Percentiles rank a stretch among this genome's conserved stretches.
These are phyloP conservation scores for Cladorrhinum sp. DNA, from an alignment of 2,329 filamentous ascomycete genomes.

Conservation along the genomic window DNA sequence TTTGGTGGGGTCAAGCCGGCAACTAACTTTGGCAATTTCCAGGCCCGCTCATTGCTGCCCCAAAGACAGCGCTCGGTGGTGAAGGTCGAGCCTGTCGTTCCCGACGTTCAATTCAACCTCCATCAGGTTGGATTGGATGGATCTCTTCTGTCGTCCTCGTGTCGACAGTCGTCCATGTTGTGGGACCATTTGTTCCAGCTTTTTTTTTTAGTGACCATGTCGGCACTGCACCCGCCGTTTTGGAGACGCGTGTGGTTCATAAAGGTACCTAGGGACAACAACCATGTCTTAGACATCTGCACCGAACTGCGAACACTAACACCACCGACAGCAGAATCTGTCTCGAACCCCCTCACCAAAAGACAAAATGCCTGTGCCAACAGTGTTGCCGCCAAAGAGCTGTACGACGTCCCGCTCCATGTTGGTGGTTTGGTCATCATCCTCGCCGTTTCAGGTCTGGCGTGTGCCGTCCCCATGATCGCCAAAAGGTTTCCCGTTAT, in stretches of 20 bases:
- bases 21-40: background rate
- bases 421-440: slow-evolving; percentile 55
- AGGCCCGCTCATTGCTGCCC: slow-evolving; percentile 22
- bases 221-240: background rate
- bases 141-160: slow-evolving; percentile 40
- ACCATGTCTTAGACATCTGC: background rate
- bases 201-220: slow-evolving; percentile 2
- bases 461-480: slow-evolving; percentile 53
- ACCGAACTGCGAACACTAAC: slow-evolving; percentile 2
- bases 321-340: background rate
- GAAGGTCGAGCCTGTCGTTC: slow-evolving; percentile 38
- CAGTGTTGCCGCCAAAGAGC: slow-evolving; percentile 32
- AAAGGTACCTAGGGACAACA: background rate
- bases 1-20: background rate
- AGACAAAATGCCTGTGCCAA: slow-evolving; percentile 26
- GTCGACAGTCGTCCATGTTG: slow-evolving; percentile 23
- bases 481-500: slow-evolving; percentile 50
- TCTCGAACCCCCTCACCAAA: slow-evolving; percentile 12
- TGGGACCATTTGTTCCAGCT: slow-evolving; percentile 11
- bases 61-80: slow-evolving; percentile 38
- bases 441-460: slow-evolving; percentile 45
- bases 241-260: background rate
- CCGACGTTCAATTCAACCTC: slow-evolving; percentile 30
- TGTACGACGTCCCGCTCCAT: slow-evolving; percentile 57
- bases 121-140: slow-evolving; percentile 42